Percentiles rank a stretch among this genome's conserved stretches.
phyloP scores from a whole-genome alignment of 768 basidiomycete genomes.

The Collybia sordida region DNA sequence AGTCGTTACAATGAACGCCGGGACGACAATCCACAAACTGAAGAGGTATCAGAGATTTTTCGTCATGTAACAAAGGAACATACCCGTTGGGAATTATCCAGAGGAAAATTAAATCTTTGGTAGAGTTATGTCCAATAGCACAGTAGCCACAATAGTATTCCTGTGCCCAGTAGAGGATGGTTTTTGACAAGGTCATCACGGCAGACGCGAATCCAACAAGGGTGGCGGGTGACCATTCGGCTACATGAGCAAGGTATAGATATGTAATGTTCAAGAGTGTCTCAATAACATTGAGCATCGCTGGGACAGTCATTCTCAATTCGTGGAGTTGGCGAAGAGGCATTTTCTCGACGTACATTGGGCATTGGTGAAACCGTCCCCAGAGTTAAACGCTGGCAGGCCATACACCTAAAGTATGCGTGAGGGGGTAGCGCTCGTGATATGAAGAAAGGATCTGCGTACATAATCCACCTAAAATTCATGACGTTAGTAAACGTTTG shows the following conservation, averaged over 20 bases:
- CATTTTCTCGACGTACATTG: conserved; percentile 55
- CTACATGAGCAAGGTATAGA: conserved; percentile 70
- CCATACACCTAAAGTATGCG: conserved; percentile 63
- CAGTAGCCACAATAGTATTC: conserved; percentile 80
- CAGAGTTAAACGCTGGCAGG: conserved; percentile 54
- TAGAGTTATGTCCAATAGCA: conserved; percentile 70
- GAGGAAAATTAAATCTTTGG: conserved; percentile 47
- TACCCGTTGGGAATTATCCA: conserved; percentile 85
- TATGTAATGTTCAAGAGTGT: conserved; percentile 72
- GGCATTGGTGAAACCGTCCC: conserved; percentile 82
- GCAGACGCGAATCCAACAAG: conserved; percentile 72
- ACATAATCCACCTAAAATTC: conserved; percentile 33
- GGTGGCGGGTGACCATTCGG: conserved; percentile 61
- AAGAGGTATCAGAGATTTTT: neutral
- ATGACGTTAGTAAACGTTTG: neutral
- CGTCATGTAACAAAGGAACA: conserved; percentile 16
- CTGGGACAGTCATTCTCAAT: conserved; percentile 34
- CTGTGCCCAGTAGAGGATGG: conserved; percentile 76
- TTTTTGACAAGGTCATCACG: conserved; percentile 84
- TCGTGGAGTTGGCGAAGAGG: neutral
- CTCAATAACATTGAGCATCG: conserved; percentile 78
- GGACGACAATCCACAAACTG: conserved; percentile 80
- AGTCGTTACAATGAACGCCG: conserved; percentile 53
- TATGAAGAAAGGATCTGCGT: conserved; percentile 20
- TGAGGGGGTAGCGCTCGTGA: neutral